phyloP scores from a whole-genome alignment of 2,329 filamentous ascomycete genomes.

The Colletotrichum truncatum region DNA sequence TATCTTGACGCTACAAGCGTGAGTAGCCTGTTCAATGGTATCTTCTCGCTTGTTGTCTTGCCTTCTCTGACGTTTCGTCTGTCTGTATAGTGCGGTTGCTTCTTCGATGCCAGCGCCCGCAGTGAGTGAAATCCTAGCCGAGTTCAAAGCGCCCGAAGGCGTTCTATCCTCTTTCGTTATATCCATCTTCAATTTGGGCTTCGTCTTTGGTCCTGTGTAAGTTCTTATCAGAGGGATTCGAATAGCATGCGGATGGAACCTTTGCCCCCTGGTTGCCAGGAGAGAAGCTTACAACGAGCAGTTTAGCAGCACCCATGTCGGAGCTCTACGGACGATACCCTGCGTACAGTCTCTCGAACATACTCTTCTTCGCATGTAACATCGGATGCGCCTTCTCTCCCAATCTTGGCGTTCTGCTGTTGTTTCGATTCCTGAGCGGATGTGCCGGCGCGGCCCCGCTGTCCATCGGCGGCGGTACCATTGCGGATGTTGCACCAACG shows the following conservation, averaged over 20 bases:
- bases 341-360: constrained; percentile 39
- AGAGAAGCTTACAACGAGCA: not conserved
- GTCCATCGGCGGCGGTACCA: constrained; percentile 44
- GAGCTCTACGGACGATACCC: constrained; percentile 46
- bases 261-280: too few species aligned
- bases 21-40: not conserved
- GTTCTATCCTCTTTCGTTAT: constrained; percentile 52
- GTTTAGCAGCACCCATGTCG: constrained; percentile 42
- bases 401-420: constrained; percentile 40
- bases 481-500: constrained; percentile 44
- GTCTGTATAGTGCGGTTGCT: not conserved
- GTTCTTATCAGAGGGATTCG: too few species aligned
- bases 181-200: constrained; percentile 58
- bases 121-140: not conserved
- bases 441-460: constrained; percentile 36
- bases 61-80: not conserved
- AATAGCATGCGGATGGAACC: not conserved
- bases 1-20: constrained; percentile 11
- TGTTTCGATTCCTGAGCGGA: constrained; percentile 42
- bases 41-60: too few species aligned
- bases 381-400: constrained; percentile 37
- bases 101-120: constrained; percentile 7
- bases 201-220: constrained; percentile 49
- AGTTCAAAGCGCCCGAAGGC: not conserved
- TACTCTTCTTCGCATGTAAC: constrained; percentile 41